Evolutionary conservation across 2,329 filamentous ascomycete species (phyloP).

Genomic region (Epichloe sp.): DNA sequence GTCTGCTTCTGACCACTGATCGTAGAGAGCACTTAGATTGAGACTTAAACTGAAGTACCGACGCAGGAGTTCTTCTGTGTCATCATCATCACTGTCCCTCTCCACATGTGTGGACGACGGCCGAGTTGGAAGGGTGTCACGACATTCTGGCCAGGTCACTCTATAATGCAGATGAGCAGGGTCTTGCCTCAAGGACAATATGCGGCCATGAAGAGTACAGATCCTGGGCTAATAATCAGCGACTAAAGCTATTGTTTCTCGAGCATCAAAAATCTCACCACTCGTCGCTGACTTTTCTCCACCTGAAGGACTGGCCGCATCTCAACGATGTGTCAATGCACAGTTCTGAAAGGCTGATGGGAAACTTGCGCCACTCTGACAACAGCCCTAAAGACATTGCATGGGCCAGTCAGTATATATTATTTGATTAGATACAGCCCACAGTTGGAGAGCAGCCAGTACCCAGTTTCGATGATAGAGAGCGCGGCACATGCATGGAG

Average conservation of each 20-base stretch:
- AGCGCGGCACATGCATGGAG: too few species aligned
- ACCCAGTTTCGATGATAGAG: too few species aligned
- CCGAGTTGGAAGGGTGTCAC: conserved; percentile 7
- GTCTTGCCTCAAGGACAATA: conserved; percentile 78
- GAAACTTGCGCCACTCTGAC: conserved; percentile 79
- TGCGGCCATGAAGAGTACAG: conserved; percentile 72
- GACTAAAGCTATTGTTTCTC: background rate
- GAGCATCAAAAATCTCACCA: conserved; percentile 43
- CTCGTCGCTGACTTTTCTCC: conserved; percentile 73
- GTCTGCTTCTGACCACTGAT: conserved; percentile 76
- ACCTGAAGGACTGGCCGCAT: conserved; percentile 94
- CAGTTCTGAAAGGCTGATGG: conserved; percentile 69
- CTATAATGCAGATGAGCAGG: conserved; percentile 66
- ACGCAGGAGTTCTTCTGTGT: conserved; percentile 59
- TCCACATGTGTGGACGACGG: conserved; percentile 2
- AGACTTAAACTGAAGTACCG: conserved; percentile 80
- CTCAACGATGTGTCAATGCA: conserved; percentile 90
- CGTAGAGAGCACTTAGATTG: conserved; percentile 65
- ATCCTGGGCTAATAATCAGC: conserved; percentile 35
- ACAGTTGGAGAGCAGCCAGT: too few species aligned
- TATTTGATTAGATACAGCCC: too few species aligned
- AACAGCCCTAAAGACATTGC: conserved; percentile 31
- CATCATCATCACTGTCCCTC: conserved; percentile 33
- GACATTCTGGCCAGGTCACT: conserved; percentile 42
- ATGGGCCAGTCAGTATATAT: background rate